These are phyloP conservation scores for Heliophila coronopifolia DNA, from an alignment of 441 rosid genomes.

Conservation along the genomic window DNA sequence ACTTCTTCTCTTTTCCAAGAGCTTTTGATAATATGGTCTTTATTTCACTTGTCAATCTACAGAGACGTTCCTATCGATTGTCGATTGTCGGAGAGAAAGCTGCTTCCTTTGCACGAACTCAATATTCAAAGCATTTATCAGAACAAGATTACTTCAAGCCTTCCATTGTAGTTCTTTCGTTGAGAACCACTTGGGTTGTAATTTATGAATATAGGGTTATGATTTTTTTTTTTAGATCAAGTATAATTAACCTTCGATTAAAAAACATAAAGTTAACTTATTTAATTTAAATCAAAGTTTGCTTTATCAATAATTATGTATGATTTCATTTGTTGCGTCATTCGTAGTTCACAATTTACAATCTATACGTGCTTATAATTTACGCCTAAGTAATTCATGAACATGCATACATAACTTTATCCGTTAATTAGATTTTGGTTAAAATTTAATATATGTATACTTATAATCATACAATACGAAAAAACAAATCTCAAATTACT, in stretches of 20 bases:
- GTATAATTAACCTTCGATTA: too few relatives aligned
- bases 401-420: too few relatives aligned
- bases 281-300: background rate
- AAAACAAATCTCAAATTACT: too few relatives aligned
- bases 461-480: too few relatives aligned
- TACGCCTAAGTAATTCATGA: background rate
- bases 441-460: too few relatives aligned
- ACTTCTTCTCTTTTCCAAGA: conserved; percentile 19
- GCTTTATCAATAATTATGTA: conserved; percentile 5
- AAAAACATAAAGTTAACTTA: background rate
- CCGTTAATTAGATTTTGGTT: too few relatives aligned
- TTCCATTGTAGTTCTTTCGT: conserved; percentile 53
- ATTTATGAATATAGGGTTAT: too few relatives aligned
- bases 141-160: conserved; percentile 9
- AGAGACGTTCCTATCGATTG: conserved; percentile 61
- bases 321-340: conserved; percentile 10
- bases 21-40: conserved; percentile 70
- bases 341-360: conserved; percentile 3
- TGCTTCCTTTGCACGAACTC: conserved; percentile 63
- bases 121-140: conserved; percentile 45
- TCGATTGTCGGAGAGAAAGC: conserved; percentile 79
- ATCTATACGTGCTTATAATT: conserved; percentile 13
- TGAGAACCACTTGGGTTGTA: too few relatives aligned
- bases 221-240: too few relatives aligned
- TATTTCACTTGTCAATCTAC: conserved; percentile 57